Percentiles rank a stretch among this genome's conserved stretches.
Evolutionary conservation across 2,329 filamentous ascomycete species (phyloP).

Genomic region (Phialophora verrucosa): DNA sequence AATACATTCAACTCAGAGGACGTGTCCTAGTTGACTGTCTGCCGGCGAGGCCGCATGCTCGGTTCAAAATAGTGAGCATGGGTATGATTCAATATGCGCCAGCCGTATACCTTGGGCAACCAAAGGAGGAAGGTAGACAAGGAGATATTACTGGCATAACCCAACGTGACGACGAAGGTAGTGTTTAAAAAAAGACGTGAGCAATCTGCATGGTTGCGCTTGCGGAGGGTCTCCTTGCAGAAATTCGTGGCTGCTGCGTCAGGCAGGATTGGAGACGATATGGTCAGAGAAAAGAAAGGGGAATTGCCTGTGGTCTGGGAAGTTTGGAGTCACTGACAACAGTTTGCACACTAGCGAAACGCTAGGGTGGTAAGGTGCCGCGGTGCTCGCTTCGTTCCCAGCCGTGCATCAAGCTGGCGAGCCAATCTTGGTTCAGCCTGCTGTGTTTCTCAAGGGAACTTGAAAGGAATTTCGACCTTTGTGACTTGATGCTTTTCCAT

Average conservation of each 20-base stretch:
- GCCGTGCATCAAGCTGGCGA: constrained; percentile 5
- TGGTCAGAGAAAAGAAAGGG: not conserved
- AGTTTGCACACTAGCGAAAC: not conserved
- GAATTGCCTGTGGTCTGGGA: not conserved
- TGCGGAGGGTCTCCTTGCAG: not conserved
- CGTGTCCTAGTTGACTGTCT: constrained; percentile 73
- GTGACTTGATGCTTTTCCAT: constrained; percentile 26
- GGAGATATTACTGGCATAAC: constrained; percentile 83
- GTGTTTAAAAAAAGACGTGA: not conserved
- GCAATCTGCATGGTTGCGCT: not conserved
- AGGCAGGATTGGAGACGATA: not conserved
- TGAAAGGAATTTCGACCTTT: constrained; percentile 17
- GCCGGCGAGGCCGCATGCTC: constrained; percentile 69
- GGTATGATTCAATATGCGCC: constrained; percentile 73
- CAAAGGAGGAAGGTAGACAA: constrained; percentile 67
- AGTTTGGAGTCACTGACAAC: not conserved
- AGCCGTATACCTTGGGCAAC: constrained; percentile 92
- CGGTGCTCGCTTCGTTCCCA: not conserved
- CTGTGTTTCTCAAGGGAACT: constrained; percentile 4
- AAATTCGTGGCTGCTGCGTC: not conserved
- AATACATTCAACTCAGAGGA: constrained; percentile 73
- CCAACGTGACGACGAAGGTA: not conserved
- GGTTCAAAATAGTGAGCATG: constrained; percentile 41
- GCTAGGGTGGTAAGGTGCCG: not conserved
- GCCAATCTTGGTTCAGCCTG: not conserved